A percentile compares a stretch with the other conserved stretches of the same genome.
These are phyloP conservation scores for Sclerotinia nivalis DNA, from an alignment of 2,329 filamentous ascomycete species.

Conservation along the genomic window DNA sequence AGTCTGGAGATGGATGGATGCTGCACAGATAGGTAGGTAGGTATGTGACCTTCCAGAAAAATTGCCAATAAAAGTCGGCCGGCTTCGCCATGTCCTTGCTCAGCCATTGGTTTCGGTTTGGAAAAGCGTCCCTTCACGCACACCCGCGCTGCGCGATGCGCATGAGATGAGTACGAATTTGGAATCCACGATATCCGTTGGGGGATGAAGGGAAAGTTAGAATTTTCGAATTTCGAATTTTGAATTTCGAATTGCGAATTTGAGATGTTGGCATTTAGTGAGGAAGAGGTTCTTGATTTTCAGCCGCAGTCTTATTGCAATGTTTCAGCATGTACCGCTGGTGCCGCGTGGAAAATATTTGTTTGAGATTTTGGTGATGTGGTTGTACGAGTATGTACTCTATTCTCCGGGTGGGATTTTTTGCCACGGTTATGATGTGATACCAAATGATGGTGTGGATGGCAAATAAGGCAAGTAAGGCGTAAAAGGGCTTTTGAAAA, in stretches of 20 bases:
- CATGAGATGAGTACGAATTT: too few relatives aligned
- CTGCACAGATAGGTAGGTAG: too few relatives aligned
- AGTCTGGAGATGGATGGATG: too few relatives aligned
- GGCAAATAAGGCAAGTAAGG: not conserved
- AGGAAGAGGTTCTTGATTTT: not conserved
- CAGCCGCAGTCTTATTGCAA: not conserved
- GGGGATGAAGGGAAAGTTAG: too few relatives aligned
- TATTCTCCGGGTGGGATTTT: too few relatives aligned
- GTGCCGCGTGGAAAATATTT: conserved; percentile 9
- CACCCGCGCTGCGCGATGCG: too few relatives aligned
- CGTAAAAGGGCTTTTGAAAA: not conserved
- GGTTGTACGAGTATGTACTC: not conserved
- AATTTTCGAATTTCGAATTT: not conserved
- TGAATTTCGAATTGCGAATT: not conserved
- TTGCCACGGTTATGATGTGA: not conserved
- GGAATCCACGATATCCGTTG: not conserved
- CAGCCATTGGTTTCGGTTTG: too few relatives aligned
- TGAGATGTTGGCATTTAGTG: not conserved
- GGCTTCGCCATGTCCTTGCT: too few relatives aligned
- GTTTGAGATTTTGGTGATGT: not conserved
- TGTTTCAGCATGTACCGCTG: not conserved
- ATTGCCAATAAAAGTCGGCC: too few relatives aligned
- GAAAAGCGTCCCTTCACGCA: too few relatives aligned
- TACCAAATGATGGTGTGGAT: not conserved
- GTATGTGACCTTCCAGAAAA: too few relatives aligned